Conservation (phyloP, 129 eudicot genomes). For the Lonicera japonica region DNA sequence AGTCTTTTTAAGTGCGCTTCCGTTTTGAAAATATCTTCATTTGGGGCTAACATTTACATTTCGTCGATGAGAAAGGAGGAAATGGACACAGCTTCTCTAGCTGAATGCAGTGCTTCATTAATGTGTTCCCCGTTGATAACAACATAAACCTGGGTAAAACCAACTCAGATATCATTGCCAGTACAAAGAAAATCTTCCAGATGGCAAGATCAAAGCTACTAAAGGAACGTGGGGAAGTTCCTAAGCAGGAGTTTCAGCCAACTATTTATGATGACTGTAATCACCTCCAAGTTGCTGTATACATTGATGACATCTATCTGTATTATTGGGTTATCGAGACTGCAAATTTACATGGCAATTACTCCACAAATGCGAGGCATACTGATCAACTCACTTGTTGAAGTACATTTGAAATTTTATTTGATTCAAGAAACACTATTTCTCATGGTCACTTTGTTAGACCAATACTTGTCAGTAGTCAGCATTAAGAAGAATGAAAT, state of each 20-base stretch:
- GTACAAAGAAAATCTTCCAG: conserved; percentile 53
- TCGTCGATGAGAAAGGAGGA: conserved; percentile 35
- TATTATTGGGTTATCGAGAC: conserved; percentile 91
- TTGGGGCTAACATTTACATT: conserved; percentile 23
- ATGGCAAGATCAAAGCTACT: conserved; percentile 68
- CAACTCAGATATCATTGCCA: conserved; percentile 26
- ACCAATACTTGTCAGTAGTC: conserved; percentile 60
- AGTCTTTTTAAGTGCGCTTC: conserved; percentile 22
- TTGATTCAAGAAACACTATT: conserved; percentile 95
- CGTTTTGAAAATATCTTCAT: conserved; percentile 24
- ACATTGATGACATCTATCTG: conserved; percentile 84
- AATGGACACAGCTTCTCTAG: no score
- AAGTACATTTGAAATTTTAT: conserved; percentile 81
- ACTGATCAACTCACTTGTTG: conserved; percentile 90
- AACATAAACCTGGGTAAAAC: conserved; percentile 19
- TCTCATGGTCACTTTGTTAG: conserved; percentile 75
- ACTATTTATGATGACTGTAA: conserved; percentile 64
- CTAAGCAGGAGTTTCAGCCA: conserved; percentile 45
- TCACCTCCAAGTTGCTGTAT: conserved; percentile 91
- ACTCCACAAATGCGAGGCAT: conserved; percentile 89
- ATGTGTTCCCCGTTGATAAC: conserved; percentile 20
- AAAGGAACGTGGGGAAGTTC: conserved; percentile 29
- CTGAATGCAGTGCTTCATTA: no score
- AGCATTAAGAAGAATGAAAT: conserved; percentile 54
- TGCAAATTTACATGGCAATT: conserved; percentile 59